These are phyloP conservation scores for Epicoccum sorghinum DNA, from an alignment of 2,329 filamentous ascomycete species.

Conservation along the genomic window DNA sequence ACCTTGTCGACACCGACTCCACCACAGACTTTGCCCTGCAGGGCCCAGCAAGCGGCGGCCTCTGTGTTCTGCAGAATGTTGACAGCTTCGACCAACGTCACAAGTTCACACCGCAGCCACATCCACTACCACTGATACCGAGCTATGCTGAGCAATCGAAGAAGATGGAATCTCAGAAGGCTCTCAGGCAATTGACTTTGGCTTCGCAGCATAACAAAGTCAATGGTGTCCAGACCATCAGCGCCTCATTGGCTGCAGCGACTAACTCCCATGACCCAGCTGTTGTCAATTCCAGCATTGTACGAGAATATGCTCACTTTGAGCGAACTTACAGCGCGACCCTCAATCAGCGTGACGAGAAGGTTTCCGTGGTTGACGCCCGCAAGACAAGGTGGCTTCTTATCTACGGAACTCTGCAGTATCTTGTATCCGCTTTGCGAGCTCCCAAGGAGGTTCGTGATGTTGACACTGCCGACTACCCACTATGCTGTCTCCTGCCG, in stretches of 20 bases:
- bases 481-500: constrained; percentile 57
- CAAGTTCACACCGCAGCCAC: constrained; percentile 63
- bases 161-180: constrained; percentile 40
- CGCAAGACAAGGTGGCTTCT: constrained; percentile 81
- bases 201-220: constrained; percentile 49
- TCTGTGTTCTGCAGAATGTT: constrained; percentile 73
- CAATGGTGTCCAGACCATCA: constrained; percentile 57
- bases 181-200: constrained; percentile 44
- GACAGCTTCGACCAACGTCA: constrained; percentile 69
- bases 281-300: constrained; percentile 57
- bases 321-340: constrained; percentile 65
- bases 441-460: constrained; percentile 68
- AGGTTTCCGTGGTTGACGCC: constrained; percentile 67
- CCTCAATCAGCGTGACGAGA: constrained; percentile 60
- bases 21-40: constrained; percentile 59
- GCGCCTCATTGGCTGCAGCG: constrained; percentile 59
- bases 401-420: constrained; percentile 75
- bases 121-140: constrained; percentile 73
- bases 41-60: constrained; percentile 65
- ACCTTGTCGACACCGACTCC: constrained; percentile 69
- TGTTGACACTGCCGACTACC: constrained; percentile 63
- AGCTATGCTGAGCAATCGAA: constrained; percentile 34
- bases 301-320: constrained; percentile 72
- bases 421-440: constrained; percentile 68
- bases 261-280: constrained; percentile 52